These are phyloP conservation scores for Ascochyta lentis DNA, from an alignment of 2,329 filamentous ascomycete species.

Conservation along the genomic window DNA sequence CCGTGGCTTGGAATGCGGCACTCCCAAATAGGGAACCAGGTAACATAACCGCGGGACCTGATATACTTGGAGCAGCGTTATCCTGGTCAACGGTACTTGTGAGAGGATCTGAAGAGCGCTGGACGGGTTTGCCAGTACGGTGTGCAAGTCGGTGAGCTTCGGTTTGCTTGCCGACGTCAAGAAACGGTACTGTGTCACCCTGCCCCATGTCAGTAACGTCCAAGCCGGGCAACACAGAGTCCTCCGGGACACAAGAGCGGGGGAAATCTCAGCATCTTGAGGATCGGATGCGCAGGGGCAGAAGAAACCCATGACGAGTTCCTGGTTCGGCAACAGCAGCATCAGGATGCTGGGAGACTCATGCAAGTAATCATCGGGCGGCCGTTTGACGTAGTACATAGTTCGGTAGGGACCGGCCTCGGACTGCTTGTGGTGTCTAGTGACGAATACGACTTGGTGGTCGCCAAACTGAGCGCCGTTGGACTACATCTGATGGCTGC, in stretches of 20 bases:
- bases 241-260: conserved; percentile 8
- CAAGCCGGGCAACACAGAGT: neutral
- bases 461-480: neutral
- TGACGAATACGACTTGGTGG: neutral
- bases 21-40: conserved; percentile 5
- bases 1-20: conserved; percentile 18
- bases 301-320: neutral
- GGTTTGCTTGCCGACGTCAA: conserved; percentile 6
- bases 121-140: neutral
- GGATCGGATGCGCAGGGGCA: neutral
- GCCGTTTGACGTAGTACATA: neutral
- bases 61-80: conserved; percentile 9
- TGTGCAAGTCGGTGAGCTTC: conserved; percentile 10
- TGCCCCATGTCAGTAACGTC: conserved; percentile 8
- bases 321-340: neutral
- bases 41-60: conserved; percentile 1
- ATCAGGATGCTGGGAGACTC: neutral
- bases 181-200: conserved; percentile 13
- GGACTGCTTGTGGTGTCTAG: neutral
- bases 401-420: conserved; percentile 4
- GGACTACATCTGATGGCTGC: neutral
- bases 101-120: neutral
- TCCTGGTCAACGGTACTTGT: conserved; percentile 2
- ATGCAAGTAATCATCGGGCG: neutral
- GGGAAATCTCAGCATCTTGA: neutral